These are phyloP conservation scores for Nicotiana tomentosiformis DNA, from an alignment of 257 asterid genomes.

Conservation along the genomic window DNA sequence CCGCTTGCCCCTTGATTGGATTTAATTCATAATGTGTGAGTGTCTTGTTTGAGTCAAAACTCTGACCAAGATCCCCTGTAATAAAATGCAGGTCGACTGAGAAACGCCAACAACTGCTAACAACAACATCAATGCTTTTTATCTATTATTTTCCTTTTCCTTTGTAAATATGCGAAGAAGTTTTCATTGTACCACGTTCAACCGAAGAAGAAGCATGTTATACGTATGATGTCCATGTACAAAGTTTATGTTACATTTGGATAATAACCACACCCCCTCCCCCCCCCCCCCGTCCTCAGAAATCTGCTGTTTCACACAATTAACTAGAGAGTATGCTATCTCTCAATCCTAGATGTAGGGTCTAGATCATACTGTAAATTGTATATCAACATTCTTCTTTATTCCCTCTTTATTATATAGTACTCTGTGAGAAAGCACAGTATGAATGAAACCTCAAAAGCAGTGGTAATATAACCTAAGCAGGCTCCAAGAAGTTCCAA, in stretches of 20 bases:
- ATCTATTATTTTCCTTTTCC: neutral
- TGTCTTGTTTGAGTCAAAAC: conserved; percentile 61
- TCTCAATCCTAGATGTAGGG: neutral
- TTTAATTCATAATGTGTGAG: conserved; percentile 68
- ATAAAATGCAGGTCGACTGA: neutral
- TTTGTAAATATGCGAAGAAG: neutral
- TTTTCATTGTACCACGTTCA: neutral
- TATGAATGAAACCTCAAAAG: neutral
- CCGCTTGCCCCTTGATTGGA: conserved; percentile 63
- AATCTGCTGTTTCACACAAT: neutral
- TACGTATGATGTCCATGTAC: neutral
- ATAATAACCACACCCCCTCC: neutral
- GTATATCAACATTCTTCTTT: neutral
- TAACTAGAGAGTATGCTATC: neutral
- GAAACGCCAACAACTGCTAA: neutral
- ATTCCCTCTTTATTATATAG: neutral
- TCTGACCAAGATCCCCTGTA: conserved; percentile 91
- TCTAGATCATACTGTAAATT: neutral
- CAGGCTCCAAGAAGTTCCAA: neutral
- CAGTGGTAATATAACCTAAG: neutral
- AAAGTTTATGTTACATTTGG: neutral
- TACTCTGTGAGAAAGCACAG: neutral
- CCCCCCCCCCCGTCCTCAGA: neutral
- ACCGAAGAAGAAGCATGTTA: neutral
- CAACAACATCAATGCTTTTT: neutral